These are phyloP conservation scores for Aspergillus brasiliensis DNA, from an alignment of 2,329 filamentous ascomycete genomes.

Conservation along the genomic window DNA sequence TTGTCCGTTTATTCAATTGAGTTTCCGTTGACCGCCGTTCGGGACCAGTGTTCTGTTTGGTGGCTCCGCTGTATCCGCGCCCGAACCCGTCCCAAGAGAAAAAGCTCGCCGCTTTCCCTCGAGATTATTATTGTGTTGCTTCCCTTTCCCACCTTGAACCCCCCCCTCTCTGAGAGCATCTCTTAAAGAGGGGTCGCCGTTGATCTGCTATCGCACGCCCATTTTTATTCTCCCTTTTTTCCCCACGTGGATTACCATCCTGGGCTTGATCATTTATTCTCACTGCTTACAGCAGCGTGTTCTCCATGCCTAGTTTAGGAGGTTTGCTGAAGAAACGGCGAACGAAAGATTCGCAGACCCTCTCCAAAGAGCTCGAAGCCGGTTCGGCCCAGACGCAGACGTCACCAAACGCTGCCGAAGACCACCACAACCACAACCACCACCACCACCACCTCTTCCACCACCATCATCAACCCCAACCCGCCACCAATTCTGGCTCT, in stretches of 20 bases:
- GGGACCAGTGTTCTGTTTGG: conserved; percentile 4
- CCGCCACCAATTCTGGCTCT: conserved; percentile 13
- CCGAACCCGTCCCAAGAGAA: conserved; percentile 12
- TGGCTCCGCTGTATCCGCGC: conserved; percentile 20
- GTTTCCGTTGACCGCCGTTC: conserved; percentile 12
- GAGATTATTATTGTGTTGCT: background rate
- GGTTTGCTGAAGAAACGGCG: conserved; percentile 95
- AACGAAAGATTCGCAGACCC: conserved; percentile 77
- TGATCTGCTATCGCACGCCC: conserved; percentile 3
- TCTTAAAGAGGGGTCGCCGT: conserved; percentile 12
- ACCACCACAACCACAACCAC: conserved; percentile 30
- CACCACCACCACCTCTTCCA: conserved; percentile 32
- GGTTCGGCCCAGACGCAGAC: conserved; percentile 69
- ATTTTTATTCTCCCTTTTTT: background rate
- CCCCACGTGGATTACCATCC: conserved; percentile 29
- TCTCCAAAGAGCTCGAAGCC: conserved; percentile 62
- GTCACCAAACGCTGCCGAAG: conserved; percentile 49
- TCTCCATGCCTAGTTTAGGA: conserved; percentile 85
- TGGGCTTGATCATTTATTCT: conserved; percentile 22
- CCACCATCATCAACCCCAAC: conserved; percentile 31
- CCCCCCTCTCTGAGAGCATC: conserved; percentile 8
- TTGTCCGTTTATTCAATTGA: conserved; percentile 13
- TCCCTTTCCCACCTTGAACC: too few species aligned
- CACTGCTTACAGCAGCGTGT: conserved; percentile 23
- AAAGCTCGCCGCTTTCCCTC: conserved; percentile 9